These are phyloP conservation scores for Medicago ruthenica DNA, from an alignment of 306 rosid genomes.

Conservation along the genomic window DNA sequence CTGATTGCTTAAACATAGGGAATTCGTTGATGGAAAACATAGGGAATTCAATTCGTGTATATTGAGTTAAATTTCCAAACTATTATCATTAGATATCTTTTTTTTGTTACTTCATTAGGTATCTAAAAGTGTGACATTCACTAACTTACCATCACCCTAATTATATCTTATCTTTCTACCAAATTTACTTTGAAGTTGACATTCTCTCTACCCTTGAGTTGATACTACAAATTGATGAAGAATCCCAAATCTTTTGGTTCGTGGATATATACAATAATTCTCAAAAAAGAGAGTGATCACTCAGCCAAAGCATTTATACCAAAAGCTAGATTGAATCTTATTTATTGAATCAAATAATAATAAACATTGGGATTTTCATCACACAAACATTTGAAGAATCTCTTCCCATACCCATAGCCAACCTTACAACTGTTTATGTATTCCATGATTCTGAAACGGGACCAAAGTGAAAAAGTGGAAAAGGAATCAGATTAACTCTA, in stretches of 20 bases:
- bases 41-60: too few relatives aligned
- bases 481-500: conserved; percentile 62
- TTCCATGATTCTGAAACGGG: conserved; percentile 64
- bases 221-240: conserved; percentile 34
- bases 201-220: conserved; percentile 33
- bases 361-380: conserved; percentile 22
- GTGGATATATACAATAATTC: conserved; percentile 37
- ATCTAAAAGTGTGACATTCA: neutral
- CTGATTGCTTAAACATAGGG: too few relatives aligned
- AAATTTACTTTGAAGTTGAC: conserved; percentile 45
- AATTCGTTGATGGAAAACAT: too few relatives aligned
- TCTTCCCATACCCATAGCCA: conserved; percentile 35
- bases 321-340: conserved; percentile 26
- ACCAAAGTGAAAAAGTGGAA: conserved; percentile 53
- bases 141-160: conserved; percentile 3
- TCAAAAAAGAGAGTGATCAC: conserved; percentile 25
- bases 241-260: conserved; percentile 31
- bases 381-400: conserved; percentile 31
- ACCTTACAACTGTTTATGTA: conserved; percentile 37
- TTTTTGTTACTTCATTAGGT: too few relatives aligned
- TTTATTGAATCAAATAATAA: conserved; percentile 17
- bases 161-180: conserved; percentile 38
- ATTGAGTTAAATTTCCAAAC: too few relatives aligned
- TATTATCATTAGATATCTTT: neutral
- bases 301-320: conserved; percentile 40